Percentiles rank a stretch among this genome's conserved stretches.
Evolutionary conservation across 73 alveolate species (phyloP).

Genomic region (Paramecium pentaurelia): DNA sequence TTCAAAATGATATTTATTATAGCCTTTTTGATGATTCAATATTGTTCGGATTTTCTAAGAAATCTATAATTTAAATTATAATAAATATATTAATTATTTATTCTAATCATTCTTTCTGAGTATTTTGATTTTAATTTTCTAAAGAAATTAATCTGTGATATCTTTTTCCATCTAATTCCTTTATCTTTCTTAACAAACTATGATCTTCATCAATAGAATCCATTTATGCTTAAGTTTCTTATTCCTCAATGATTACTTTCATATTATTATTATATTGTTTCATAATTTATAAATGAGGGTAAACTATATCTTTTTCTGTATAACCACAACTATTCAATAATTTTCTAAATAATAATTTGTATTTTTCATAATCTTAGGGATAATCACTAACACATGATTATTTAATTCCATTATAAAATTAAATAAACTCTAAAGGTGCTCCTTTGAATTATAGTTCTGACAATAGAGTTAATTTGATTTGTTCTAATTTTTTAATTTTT

Average conservation of each 20-base stretch:
- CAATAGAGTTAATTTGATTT: neutral
- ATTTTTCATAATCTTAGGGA: constrained; percentile 17
- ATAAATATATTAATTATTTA: neutral
- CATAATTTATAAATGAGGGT: neutral
- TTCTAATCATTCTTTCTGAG: neutral
- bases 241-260: neutral
- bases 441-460: neutral
- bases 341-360: neutral
- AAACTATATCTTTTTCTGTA: neutral
- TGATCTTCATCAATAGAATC: constrained; percentile 5
- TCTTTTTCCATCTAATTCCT: neutral
- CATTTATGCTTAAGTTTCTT: neutral
- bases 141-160: neutral
- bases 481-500: neutral
- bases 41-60: neutral
- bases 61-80: neutral
- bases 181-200: neutral
- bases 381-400: neutral
- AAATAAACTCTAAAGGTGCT: constrained; percentile 20
- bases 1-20: too few relatives aligned
- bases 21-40: neutral
- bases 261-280: neutral
- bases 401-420: neutral
- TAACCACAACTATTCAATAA: neutral
- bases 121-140: neutral